Evolutionary conservation across 441 rosid genomes (phyloP), one percentile per base, ranked within the genome.

Genomic region (Bruguiera hainesii): DNA sequence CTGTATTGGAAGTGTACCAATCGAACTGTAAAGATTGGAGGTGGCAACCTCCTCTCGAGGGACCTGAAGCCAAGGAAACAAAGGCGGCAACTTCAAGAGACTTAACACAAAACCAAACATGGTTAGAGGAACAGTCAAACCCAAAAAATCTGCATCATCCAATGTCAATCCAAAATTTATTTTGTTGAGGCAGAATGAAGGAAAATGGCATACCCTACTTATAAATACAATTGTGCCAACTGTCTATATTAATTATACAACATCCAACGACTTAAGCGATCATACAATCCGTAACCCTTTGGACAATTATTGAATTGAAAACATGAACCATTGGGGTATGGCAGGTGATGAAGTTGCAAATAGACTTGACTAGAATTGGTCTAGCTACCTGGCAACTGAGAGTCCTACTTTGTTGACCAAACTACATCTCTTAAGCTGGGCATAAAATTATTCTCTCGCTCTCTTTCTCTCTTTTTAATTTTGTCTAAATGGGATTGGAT

Each of bases 11-110:
- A 42, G 10, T 59, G 70, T 56, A 29, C 42, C 62, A 55, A 63
- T 72, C 60, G 63, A 63, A 53, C 46, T 42, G 35, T 64, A 70
- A 75, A 66, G 35, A 67, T 30, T 49, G 29, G 59, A 65, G 68
- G 66, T 73, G 68, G 65, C 23, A 61, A 76, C 29, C 69, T 33
- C 30, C 48, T 57, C 57, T 59, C 69, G 28, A 56, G 31, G 70
- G 35, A 42, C 71, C 67, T 48, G 65, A 65, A 70, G 53, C 55
- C 31, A 18, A 66, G 63, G 61, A 58, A 62, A 73, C 57, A 60
- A 37, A 64, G 49, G 73, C 65, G 78, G 77, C 71, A 60, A 59
- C 29, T 76, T 74, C 60, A 39, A 49, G 74, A 26, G 75, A 60
- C 65, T 28, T 0, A 51, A 51, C 31, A 28, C 29, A 31, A 48